phyloP scores from a whole-genome alignment of 2,329 filamentous ascomycete genomes.

The Rutstroemia sp. region DNA sequence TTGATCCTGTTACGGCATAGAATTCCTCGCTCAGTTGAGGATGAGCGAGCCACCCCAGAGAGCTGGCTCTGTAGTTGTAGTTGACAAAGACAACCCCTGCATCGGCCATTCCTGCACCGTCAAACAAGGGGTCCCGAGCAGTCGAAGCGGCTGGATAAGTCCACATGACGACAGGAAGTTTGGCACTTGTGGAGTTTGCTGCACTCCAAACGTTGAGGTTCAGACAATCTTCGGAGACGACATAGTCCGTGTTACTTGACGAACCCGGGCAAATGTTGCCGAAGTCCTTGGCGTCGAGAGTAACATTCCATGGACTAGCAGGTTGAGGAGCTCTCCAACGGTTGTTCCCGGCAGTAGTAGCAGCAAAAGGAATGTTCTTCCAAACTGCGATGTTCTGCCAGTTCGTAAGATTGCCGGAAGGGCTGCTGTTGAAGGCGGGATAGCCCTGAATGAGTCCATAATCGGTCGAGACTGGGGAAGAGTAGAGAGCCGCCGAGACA shows the following conservation, averaged over 20 bases:
- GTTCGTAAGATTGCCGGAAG: constrained; percentile 7
- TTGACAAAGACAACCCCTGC: constrained; percentile 43
- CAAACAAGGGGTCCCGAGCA: constrained; percentile 16
- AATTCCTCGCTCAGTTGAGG: constrained; percentile 18
- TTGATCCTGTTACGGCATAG: constrained; percentile 10
- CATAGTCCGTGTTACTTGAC: constrained; percentile 16
- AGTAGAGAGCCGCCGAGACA: background rate
- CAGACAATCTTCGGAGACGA: constrained; percentile 35
- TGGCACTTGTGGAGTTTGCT: constrained; percentile 1
- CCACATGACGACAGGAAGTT: constrained; percentile 31
- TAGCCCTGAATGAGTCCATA: constrained; percentile 12
- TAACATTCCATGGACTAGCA: constrained; percentile 16
- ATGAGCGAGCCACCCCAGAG: constrained; percentile 52
- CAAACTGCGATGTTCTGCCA: constrained; percentile 23
- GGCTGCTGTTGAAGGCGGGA: constrained; percentile 13
- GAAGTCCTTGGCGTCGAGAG: constrained; percentile 23
- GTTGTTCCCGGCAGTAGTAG: constrained; percentile 35
- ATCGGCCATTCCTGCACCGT: constrained; percentile 19
- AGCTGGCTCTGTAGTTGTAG: constrained; percentile 55
- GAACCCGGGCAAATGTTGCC: constrained; percentile 26
- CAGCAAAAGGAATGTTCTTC: constrained; percentile 16
- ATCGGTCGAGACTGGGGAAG: background rate
- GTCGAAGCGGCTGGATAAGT: constrained; percentile 8
- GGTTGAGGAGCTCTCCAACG: constrained; percentile 30
- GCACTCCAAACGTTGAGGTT: constrained; percentile 37